These are phyloP conservation scores for Trifolium pratense DNA, from an alignment of 306 rosid species.

Conservation along the genomic window DNA sequence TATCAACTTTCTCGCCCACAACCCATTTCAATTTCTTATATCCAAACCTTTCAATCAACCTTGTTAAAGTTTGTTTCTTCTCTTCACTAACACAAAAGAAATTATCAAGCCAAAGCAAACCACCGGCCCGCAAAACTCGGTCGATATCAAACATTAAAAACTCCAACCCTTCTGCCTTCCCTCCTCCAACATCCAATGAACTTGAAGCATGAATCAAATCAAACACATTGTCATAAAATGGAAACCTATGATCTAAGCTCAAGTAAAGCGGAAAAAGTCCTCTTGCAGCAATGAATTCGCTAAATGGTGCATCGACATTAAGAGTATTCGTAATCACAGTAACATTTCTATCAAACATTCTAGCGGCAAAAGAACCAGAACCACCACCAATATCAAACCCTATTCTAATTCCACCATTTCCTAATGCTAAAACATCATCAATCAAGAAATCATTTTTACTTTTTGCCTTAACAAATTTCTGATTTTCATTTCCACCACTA, in stretches of 20 bases:
- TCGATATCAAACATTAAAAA: constrained; percentile 89
- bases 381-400: constrained; percentile 93
- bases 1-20: constrained; percentile 75
- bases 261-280: constrained; percentile 83
- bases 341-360: constrained; percentile 88
- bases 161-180: constrained; percentile 73
- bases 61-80: constrained; percentile 67
- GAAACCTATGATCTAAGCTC: constrained; percentile 88
- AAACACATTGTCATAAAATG: constrained; percentile 84
- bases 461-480: constrained; percentile 63
- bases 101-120: constrained; percentile 94
- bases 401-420: constrained; percentile 77
- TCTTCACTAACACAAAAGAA: constrained; percentile 71
- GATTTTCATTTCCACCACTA: constrained; percentile 59
- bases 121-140: constrained; percentile 79
- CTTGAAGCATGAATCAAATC: constrained; percentile 73
- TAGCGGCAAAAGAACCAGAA: constrained; percentile 89
- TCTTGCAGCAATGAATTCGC: constrained; percentile 90
- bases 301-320: constrained; percentile 82
- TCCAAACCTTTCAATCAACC: constrained; percentile 86
- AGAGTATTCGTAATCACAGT: constrained; percentile 73
- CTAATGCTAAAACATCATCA: constrained; percentile 78
- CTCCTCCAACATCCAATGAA: constrained; percentile 77
- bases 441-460: constrained; percentile 76
- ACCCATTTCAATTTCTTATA: constrained; percentile 95